Percentiles rank a stretch among this genome's conserved stretches.
phyloP scores from a whole-genome alignment of 2,329 filamentous ascomycete species.

The Fusarium graminum region DNA sequence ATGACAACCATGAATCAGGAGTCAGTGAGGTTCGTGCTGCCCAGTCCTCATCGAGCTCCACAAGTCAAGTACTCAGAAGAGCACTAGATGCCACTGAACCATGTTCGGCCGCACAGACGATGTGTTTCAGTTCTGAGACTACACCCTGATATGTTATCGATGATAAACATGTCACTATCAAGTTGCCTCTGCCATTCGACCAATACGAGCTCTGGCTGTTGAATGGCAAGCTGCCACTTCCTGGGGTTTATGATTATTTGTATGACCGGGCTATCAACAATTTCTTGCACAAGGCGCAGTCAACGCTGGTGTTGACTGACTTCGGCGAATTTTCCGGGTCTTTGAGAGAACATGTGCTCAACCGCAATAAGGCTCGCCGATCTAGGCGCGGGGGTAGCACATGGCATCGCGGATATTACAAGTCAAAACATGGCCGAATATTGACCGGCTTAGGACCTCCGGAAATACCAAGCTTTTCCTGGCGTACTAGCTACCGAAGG shows the following conservation, averaged over 20 bases:
- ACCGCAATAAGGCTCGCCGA: slow-evolving; percentile 35
- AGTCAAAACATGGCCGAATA: slow-evolving; percentile 39
- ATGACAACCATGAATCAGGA: slow-evolving; percentile 48
- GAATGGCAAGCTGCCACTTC: background rate
- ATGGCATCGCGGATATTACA: slow-evolving; percentile 44
- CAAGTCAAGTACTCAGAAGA: slow-evolving; percentile 45
- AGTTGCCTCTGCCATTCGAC: slow-evolving; percentile 7
- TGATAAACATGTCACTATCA: slow-evolving; percentile 26
- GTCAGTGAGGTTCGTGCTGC: slow-evolving; percentile 31
- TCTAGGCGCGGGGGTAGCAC: slow-evolving; percentile 44
- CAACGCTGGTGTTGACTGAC: slow-evolving; percentile 11
- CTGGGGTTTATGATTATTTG: background rate
- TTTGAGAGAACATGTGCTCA: slow-evolving; percentile 22
- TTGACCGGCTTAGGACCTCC: slow-evolving; percentile 37
- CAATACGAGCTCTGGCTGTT: slow-evolving; percentile 1
- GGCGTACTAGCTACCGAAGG: slow-evolving; percentile 41
- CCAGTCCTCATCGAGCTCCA: slow-evolving; percentile 41
- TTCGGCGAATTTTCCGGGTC: slow-evolving; percentile 41
- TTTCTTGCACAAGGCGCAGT: slow-evolving; percentile 11
- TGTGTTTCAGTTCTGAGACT: slow-evolving; percentile 43
- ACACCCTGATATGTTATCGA: slow-evolving; percentile 32
- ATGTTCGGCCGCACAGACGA: slow-evolving; percentile 41
- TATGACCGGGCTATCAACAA: background rate
- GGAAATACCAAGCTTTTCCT: slow-evolving; percentile 39
- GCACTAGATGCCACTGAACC: slow-evolving; percentile 34